Conservation (phyloP, 1,139 yeast species). For the Chernovozyma sophiae-reginae region DNA sequence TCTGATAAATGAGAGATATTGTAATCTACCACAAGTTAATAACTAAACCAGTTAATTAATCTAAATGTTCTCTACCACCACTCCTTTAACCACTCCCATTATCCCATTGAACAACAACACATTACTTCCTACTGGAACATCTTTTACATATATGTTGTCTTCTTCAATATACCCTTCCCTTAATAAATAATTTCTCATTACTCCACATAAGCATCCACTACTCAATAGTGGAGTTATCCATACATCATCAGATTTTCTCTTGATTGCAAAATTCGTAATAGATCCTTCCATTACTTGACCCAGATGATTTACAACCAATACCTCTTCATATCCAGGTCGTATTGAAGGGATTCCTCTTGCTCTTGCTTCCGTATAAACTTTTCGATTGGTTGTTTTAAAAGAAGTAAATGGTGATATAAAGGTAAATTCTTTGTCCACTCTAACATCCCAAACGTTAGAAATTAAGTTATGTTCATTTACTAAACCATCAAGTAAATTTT, state of each 20-base stretch:
- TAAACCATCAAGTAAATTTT: conserved; percentile 44
- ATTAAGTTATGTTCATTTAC: conserved; percentile 14
- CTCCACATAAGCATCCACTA: conserved; percentile 86
- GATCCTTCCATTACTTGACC: conserved; percentile 77
- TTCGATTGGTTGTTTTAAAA: conserved; percentile 79
- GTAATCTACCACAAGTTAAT: conserved; percentile 8
- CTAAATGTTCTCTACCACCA: conserved; percentile 21
- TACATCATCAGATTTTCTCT: conserved; percentile 33
- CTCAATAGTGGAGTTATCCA: conserved; percentile 82
- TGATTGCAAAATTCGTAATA: conserved; percentile 74
- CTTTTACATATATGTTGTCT: conserved; percentile 39
- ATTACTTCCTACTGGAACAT: conserved; percentile 57
- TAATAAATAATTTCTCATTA: conserved; percentile 63
- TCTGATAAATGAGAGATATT: no score
- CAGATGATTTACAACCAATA: conserved; percentile 59
- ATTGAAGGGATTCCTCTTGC: conserved; percentile 37
- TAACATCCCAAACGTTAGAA: conserved; percentile 51
- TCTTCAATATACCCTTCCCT: conserved; percentile 55
- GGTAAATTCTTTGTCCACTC: conserved; percentile 52
- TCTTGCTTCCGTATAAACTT: conserved; percentile 62
- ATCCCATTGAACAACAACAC: conserved; percentile 77
- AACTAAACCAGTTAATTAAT: no score
- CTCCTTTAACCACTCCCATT: conserved; percentile 73
- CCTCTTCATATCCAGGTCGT: conserved; percentile 53
- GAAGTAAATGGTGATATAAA: conserved; percentile 75